Conservation (phyloP, 805 yeast genomes). For the Kuraishia ogatae region DNA sequence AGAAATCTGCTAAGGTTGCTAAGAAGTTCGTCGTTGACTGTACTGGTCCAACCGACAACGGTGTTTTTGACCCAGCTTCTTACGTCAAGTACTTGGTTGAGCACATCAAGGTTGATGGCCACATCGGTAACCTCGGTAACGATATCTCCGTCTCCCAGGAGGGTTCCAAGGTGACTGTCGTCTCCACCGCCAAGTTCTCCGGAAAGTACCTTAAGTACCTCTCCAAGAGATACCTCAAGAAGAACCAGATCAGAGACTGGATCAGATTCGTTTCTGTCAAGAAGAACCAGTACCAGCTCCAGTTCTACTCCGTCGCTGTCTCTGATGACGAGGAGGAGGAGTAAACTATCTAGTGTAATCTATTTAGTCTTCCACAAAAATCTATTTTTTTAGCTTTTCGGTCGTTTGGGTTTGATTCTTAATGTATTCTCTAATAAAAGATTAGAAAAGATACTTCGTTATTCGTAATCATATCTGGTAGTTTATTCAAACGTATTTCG, state of each 20-base stretch:
- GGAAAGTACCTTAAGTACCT: conserved; percentile 99
- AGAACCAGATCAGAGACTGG: conserved; percentile 99
- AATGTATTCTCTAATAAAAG: not conserved
- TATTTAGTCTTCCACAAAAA: not conserved
- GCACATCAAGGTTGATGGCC: conserved; percentile 98
- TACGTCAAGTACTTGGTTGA: conserved; percentile 97
- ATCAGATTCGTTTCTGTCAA: conserved; percentile 96
- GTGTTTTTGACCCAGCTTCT: conserved; percentile 95
- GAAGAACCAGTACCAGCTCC: conserved; percentile 93
- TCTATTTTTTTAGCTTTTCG: not conserved
- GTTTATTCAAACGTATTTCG: too few relatives aligned
- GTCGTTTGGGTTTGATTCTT: not conserved
- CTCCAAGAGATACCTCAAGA: conserved; percentile 99
- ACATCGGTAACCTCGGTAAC: conserved; percentile 95
- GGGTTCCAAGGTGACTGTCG: conserved; percentile 83
- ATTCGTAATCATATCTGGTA: not conserved
- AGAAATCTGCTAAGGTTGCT: conserved; percentile 65
- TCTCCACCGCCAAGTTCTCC: conserved; percentile 92
- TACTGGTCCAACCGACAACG: conserved; percentile 94
- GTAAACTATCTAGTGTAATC: conserved; percentile 31
- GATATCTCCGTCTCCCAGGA: conserved; percentile 81
- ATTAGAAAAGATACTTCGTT: not conserved
- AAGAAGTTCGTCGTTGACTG: conserved; percentile 93
- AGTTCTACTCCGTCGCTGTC: conserved; percentile 97
- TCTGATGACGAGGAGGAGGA: conserved; percentile 92